Base-by-base conservation (phyloP, 2,329 filamentous ascomycete genomes). In the Didymella keratinophila region DNA sequence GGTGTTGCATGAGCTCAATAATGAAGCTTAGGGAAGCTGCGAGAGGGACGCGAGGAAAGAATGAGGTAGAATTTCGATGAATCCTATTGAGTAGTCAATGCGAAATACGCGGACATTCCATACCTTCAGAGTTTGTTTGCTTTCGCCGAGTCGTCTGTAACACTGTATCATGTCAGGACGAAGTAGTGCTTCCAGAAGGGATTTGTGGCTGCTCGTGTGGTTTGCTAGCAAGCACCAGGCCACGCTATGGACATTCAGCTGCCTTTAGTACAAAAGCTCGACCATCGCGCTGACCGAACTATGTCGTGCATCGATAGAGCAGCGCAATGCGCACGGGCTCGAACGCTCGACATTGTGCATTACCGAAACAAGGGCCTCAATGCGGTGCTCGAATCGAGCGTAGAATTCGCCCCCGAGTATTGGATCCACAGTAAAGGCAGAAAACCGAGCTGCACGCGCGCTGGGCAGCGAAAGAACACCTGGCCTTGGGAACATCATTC, bases 381-480 rank as follows among this genome's bases (percentile, higher is more conserved):
- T 36, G 37, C 39, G 39, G 49, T 52, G 25, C 47, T 52, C 25
- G n/a, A n/a, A 27, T 39, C 18, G 36, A 39, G n/a, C 18, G 9
- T 54, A 10, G 49, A 52, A 47, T 10, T 49, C 36, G 44, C n/a
- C 11, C 34, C 48, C 49, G n/a, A 12, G 27, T 21, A 9, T 21
- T 27, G 45, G 50, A 25, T 53, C 49, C 55, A 53, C 44, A 27
- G 20, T 27, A n/a, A 14, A 32, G 25, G 42, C 28, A 30, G 39
- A n/a, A 18, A 16, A 23, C 32, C 45, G 45, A 36, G 18, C 12
- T 51, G 44, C 43, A n/a, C n/a, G 52, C 50, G 47, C 37, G 20
- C 39, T 25, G 27, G 28, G 42, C 25, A 16, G 27, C 37, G 9
- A 58, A 50, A 60, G 64, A 70, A 70, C 70, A 73, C 68, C 70